phyloP scores from a whole-genome alignment of 257 asterid species.

The Ligustrum vulgare region DNA sequence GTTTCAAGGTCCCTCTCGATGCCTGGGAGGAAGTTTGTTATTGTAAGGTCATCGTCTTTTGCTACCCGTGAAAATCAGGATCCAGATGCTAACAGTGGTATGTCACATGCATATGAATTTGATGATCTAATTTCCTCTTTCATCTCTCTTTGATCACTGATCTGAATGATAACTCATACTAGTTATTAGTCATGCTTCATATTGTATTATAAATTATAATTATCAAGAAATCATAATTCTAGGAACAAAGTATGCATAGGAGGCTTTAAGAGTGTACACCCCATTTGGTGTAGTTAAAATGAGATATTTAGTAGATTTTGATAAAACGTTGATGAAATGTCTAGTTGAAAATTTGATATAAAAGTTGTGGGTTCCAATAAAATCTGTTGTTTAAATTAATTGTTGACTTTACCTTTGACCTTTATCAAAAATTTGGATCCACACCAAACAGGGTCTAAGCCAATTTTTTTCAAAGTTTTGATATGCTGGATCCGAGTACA shows the following conservation, averaged over 20 bases:
- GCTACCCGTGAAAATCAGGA: conserved; percentile 49
- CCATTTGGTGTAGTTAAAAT: no score
- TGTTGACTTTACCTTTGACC: no score
- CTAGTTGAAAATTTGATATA: no score
- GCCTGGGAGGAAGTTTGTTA: conserved; percentile 64
- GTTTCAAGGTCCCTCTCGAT: conserved; percentile 89
- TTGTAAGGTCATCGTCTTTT: conserved; percentile 76
- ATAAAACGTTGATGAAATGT: no score
- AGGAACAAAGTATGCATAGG: background rate
- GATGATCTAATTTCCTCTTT: background rate
- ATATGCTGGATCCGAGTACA: background rate
- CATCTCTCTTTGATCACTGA: conserved; percentile 1
- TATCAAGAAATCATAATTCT: background rate
- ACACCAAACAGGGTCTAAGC: background rate
- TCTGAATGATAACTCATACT: background rate
- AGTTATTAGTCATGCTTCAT: background rate
- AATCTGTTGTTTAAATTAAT: no score
- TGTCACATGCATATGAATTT: conserved; percentile 24
- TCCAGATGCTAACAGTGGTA: conserved; percentile 63
- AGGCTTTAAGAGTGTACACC: background rate
- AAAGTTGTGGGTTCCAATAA: no score
- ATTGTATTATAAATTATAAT: background rate
- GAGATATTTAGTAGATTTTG: no score
- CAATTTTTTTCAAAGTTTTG: background rate
- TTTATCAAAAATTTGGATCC: no score